A percentile compares a stretch with the other conserved stretches of the same genome.
These are phyloP conservation scores for Taiozyma sp. DNA, from an alignment of 1,139 yeast species.

Conservation along the genomic window DNA sequence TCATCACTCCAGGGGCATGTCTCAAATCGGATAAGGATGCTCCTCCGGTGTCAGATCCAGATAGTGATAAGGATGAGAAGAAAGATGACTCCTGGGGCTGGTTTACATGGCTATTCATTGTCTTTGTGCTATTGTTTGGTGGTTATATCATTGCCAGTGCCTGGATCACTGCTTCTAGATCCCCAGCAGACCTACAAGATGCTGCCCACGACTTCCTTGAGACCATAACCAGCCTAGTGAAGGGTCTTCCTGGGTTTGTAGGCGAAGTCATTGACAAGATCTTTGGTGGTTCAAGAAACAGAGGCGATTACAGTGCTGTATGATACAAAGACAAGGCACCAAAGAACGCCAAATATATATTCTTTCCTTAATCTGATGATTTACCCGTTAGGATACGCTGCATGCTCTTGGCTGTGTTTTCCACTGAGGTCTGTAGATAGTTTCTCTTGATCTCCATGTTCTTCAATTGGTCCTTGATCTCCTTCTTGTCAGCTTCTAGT, in stretches of 20 bases:
- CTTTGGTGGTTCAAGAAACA: constrained; percentile 51
- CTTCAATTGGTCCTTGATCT: constrained; percentile 52
- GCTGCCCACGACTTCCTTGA: constrained; percentile 73
- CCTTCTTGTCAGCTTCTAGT: constrained; percentile 47
- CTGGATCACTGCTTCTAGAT: constrained; percentile 52
- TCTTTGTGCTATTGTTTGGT: constrained; percentile 62
- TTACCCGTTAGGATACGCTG: constrained; percentile 38
- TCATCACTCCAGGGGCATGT: constrained; percentile 40
- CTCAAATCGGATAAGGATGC: constrained; percentile 26
- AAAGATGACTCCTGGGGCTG: constrained; percentile 61
- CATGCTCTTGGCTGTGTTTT: constrained; percentile 65
- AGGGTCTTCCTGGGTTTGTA: constrained; percentile 67
- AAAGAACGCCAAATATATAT: neutral
- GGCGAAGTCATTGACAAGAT: constrained; percentile 68
- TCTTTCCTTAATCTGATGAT: constrained; percentile 15
- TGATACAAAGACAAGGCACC: constrained; percentile 26
- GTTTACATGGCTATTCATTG: constrained; percentile 71
- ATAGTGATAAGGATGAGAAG: constrained; percentile 24
- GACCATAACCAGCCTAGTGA: constrained; percentile 51
- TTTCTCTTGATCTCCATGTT: constrained; percentile 64
- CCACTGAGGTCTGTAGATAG: constrained; percentile 73
- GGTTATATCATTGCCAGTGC: constrained; percentile 76
- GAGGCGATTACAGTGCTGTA: constrained; percentile 93
- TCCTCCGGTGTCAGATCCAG: constrained; percentile 22
- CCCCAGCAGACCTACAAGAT: constrained; percentile 41